phyloP scores from a whole-genome alignment of 345 rosid species.

The Lepidium sativum region DNA sequence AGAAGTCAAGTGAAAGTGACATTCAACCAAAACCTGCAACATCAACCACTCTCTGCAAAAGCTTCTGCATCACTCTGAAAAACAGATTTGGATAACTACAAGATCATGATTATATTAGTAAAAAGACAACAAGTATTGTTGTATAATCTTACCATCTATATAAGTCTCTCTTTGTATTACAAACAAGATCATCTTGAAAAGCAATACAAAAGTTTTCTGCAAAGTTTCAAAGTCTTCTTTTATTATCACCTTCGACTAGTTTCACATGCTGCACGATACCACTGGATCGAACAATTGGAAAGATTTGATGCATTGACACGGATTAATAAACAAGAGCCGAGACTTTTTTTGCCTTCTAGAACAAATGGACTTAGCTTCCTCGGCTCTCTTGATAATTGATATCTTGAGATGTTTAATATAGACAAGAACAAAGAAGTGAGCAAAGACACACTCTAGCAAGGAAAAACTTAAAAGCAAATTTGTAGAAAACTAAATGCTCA shows the following conservation, averaged over 20 bases:
- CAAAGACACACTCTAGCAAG: not conserved
- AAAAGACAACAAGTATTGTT: too few relatives aligned
- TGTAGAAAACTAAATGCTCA: not conserved
- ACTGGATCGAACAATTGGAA: conserved; percentile 72
- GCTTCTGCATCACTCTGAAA: too few relatives aligned
- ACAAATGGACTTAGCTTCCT: conserved; percentile 59
- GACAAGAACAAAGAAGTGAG: conserved; percentile 20
- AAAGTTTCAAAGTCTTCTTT: too few relatives aligned
- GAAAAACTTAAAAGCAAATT: not conserved
- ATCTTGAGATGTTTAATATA: conserved; percentile 40
- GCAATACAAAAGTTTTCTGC: too few relatives aligned
- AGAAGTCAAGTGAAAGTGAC: too few relatives aligned
- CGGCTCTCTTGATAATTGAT: conserved; percentile 62
- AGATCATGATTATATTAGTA: too few relatives aligned
- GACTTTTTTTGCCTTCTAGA: conserved; percentile 65
- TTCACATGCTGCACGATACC: conserved; percentile 75
- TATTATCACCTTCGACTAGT: conserved; percentile 59
- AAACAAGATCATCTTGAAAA: too few relatives aligned
- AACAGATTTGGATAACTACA: too few relatives aligned
- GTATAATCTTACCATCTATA: too few relatives aligned
- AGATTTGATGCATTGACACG: conserved; percentile 35
- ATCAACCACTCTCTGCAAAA: too few relatives aligned
- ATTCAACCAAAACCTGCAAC: too few relatives aligned
- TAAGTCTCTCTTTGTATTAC: too few relatives aligned
- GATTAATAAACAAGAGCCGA: conserved; percentile 64